Percentiles rank a stretch among this genome's conserved stretches.
phyloP scores from a whole-genome alignment of 805 yeast genomes.

The Cyberlindnera euphorbiae region DNA sequence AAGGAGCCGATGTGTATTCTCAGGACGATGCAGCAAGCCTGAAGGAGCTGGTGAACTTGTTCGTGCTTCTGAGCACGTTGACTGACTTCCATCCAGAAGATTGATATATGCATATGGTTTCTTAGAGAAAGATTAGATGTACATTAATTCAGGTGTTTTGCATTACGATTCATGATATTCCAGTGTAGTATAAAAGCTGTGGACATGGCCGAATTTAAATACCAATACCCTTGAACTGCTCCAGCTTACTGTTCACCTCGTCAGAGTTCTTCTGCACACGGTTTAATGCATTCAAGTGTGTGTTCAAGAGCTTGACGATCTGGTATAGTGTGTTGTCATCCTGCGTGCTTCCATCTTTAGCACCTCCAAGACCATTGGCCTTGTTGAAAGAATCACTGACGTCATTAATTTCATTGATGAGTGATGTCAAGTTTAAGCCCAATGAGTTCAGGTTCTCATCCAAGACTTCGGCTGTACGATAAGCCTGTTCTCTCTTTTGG shows the following conservation, averaged over 20 bases:
- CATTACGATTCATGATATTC: too few species aligned
- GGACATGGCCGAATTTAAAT: slow-evolving; percentile 13
- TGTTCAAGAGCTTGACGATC: slow-evolving; percentile 75
- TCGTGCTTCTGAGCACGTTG: slow-evolving; percentile 49
- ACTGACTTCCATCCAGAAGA: slow-evolving; percentile 38
- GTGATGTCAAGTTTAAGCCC: slow-evolving; percentile 68
- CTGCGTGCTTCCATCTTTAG: slow-evolving; percentile 28
- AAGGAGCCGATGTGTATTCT: slow-evolving; percentile 20
- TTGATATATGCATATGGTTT: too few species aligned
- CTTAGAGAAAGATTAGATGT: too few species aligned
- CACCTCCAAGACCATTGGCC: slow-evolving; percentile 38
- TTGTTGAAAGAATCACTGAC: slow-evolving; percentile 78
- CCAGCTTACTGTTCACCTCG: slow-evolving; percentile 62
- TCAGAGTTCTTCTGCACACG: slow-evolving; percentile 78
- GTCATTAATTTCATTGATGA: slow-evolving; percentile 77
- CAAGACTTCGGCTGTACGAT: slow-evolving; percentile 77
- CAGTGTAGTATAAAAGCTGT: slow-evolving; percentile 1
- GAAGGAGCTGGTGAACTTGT: slow-evolving; percentile 48
- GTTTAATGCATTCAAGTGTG: slow-evolving; percentile 84
- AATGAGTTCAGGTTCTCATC: slow-evolving; percentile 76
- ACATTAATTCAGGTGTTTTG: too few species aligned
- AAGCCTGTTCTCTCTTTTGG: slow-evolving; percentile 85
- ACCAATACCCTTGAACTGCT: slow-evolving; percentile 24
- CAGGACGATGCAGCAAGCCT: slow-evolving; percentile 34
- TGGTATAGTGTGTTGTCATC: slow-evolving; percentile 53